phyloP scores from a whole-genome alignment of 225 moss, liverwort and hornwort species.

The Bryoerythrophyllum caledonicum region DNA sequence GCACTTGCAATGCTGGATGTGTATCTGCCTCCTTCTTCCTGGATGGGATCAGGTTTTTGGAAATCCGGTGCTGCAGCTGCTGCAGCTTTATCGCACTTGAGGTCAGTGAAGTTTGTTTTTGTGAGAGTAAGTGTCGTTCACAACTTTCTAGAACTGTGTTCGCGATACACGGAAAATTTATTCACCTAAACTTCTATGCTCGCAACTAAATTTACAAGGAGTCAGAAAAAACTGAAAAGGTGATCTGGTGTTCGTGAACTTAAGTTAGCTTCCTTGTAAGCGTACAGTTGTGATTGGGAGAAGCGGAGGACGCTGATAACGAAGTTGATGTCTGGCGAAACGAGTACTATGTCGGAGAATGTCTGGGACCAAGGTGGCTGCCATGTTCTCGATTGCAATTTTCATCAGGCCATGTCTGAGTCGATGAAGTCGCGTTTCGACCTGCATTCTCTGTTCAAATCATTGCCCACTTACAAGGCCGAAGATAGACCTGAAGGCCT shows the following conservation, averaged over 20 bases:
- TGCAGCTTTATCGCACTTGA: constrained; percentile 73
- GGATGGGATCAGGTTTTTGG: constrained; percentile 67
- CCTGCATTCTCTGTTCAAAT: constrained; percentile 74
- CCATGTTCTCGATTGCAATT: constrained; percentile 72
- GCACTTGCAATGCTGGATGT: constrained; percentile 72
- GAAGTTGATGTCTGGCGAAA: constrained; percentile 25
- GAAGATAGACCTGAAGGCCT: constrained; percentile 56
- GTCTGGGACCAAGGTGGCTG: constrained; percentile 68
- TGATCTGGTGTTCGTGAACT: constrained; percentile 13
- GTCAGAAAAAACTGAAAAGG: not conserved
- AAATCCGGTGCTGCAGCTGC: constrained; percentile 58
- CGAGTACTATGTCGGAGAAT: constrained; percentile 23
- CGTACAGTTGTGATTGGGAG: constrained; percentile 86
- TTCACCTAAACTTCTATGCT: too few species aligned
- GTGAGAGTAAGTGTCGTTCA: not conserved
- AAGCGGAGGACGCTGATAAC: constrained; percentile 48
- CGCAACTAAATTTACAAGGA: too few species aligned
- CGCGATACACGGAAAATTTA: too few species aligned
- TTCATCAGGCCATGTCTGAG: constrained; percentile 61
- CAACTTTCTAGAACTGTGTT: too few species aligned
- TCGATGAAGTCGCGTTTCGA: constrained; percentile 58
- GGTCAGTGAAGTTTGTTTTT: constrained; percentile 42
- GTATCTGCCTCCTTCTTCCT: constrained; percentile 59
- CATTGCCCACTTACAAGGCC: constrained; percentile 66
- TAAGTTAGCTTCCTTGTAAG: constrained; percentile 20